Conservation (phyloP, 2,329 filamentous ascomycete species). For the Parafenestella ontariensis region DNA sequence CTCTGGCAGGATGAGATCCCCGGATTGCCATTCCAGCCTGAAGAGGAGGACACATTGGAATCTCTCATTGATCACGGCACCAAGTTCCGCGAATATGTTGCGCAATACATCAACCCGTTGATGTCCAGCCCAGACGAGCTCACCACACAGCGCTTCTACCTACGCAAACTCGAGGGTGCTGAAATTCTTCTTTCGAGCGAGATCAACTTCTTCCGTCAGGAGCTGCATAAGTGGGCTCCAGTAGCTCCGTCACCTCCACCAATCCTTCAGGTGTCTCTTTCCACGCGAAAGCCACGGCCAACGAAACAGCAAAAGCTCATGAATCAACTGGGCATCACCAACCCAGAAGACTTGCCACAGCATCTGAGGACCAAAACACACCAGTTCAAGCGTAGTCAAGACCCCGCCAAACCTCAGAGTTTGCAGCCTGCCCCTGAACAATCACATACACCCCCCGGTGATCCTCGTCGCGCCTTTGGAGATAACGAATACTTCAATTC, state of each 20-base stretch:
- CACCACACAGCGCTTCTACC: slow-evolving; percentile 89
- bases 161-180: slow-evolving; percentile 95
- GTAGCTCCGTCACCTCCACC: slow-evolving; percentile 87
- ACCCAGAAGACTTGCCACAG: slow-evolving; percentile 88
- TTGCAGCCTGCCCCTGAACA: slow-evolving; percentile 46
- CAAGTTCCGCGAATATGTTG: slow-evolving; percentile 82
- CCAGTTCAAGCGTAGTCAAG: slow-evolving; percentile 61
- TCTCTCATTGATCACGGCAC: slow-evolving; percentile 86
- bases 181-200: slow-evolving; percentile 91
- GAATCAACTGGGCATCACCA: slow-evolving; percentile 84
- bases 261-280: slow-evolving; percentile 83
- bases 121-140: slow-evolving; percentile 85
- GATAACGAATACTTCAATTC: slow-evolving; percentile 45
- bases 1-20: slow-evolving; percentile 84
- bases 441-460: slow-evolving; percentile 48
- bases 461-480: slow-evolving; percentile 40
- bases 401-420: slow-evolving; percentile 44
- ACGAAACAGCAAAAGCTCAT: slow-evolving; percentile 98
- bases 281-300: slow-evolving; percentile 91
- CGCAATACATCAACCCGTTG: slow-evolving; percentile 79
- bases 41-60: slow-evolving; percentile 87
- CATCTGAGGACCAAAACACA: slow-evolving; percentile 74
- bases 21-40: slow-evolving; percentile 87
- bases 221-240: slow-evolving; percentile 92
- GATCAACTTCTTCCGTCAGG: slow-evolving; percentile 97